Base-by-base conservation (phyloP, 2,329 filamentous ascomycete genomes). In the Stylonectria norvegica region DNA sequence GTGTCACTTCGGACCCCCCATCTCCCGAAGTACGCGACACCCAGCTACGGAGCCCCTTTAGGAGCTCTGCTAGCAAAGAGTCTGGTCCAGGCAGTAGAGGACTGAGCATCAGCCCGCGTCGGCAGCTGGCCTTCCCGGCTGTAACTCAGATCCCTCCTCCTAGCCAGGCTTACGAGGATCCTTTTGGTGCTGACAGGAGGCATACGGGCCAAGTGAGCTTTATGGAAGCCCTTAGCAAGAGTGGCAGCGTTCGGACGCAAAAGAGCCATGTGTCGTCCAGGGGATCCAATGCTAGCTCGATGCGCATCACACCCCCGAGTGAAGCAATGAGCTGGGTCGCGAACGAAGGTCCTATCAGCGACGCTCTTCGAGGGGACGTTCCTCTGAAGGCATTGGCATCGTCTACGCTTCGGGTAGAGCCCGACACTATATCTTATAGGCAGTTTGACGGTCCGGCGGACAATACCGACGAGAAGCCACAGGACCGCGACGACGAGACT, bases 1-100 rank as follows among this genome's bases (percentile, higher is more conserved):
- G 69, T 42, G 72, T 81, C 25, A 76, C 78, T 9, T 79, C 76
- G 0, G 77, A 80, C 47, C 73, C 75, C 6, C 75, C 76, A 1
- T 79, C 78, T 0, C 77, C 78, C 2, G 72, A 73, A 36, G 66
- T 60, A 5, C 67, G 66, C n/a, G 72, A 75, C 30, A 66, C 67
- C 22, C 69, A 72, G 9, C 61, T 81, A 3, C 69, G 76, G 11
- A 81, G 78, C 40, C 78, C 78, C 0, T 81, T 81, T 48, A 67
- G 72, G 36, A 60, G 63, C 29, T 65, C 65, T 7, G 62, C 50
- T 12, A 63, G 59, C 42, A 65, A 59, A 40, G 65, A 68, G 19
- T 51, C 62, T 5, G 59, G 58, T 20, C 55, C 53, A n/a, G 53
- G 54, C 6, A 49, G 46, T 22, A 52, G 50, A 20, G 55, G 50